Percentiles rank a stretch among this genome's conserved stretches.
Conservation (phyloP, 176 grass and related monocot species). For the Eremochloa ophiuroides region DNA sequence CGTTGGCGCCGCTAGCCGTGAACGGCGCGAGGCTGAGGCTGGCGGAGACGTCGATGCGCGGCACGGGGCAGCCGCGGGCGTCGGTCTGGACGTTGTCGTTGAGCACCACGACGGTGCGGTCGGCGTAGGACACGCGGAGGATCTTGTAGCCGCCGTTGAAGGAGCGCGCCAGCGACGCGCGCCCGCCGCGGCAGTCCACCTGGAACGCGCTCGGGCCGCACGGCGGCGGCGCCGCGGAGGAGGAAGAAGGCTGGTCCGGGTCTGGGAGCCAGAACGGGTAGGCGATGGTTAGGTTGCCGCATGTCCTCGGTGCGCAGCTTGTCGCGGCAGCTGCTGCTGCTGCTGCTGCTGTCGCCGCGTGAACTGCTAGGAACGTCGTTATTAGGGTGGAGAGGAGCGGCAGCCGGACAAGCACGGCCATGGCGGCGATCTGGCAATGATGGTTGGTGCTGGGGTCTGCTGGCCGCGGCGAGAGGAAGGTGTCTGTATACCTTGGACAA, state of each 20-base stretch:
- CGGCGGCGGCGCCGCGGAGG: not conserved
- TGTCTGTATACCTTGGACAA: not conserved
- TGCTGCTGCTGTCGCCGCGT: not conserved
- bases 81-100: slow-evolving; percentile 38
- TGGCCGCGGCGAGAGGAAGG: not conserved
- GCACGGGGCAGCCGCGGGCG: slow-evolving; percentile 22
- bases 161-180: not conserved
- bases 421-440: not conserved
- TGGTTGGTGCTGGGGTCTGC: not conserved
- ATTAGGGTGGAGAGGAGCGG: not conserved
- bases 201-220: slow-evolving; percentile 50
- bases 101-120: slow-evolving; percentile 31
- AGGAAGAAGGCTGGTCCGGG: not conserved
- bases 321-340: not conserved
- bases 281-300: slow-evolving; percentile 42
- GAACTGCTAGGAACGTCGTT: not conserved
- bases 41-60: slow-evolving; percentile 32
- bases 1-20: slow-evolving; percentile 32
- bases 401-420: not conserved
- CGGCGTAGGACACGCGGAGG: slow-evolving; percentile 35
- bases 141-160: slow-evolving; percentile 32
- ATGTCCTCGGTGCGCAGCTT: slow-evolving; percentile 11
- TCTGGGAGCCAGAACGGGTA: slow-evolving; percentile 54
- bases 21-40: slow-evolving; percentile 46
- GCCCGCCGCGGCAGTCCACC: slow-evolving; percentile 25